Evolutionary conservation across 2,329 filamentous ascomycete genomes (phyloP).

Genomic region (Fusarium nygamai): DNA sequence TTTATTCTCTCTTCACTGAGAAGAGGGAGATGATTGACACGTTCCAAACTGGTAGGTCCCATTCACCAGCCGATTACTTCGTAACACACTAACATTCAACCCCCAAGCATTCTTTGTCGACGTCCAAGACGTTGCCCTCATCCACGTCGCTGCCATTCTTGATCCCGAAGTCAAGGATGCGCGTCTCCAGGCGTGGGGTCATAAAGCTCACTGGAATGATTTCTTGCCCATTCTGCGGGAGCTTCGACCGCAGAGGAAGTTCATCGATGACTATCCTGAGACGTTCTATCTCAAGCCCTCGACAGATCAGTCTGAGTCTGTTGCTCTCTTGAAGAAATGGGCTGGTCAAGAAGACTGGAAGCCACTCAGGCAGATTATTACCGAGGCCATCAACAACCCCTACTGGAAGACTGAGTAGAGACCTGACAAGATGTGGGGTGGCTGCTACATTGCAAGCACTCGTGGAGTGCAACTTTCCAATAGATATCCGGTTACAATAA

Average conservation of each 20-base stretch:
- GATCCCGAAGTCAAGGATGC: constrained; percentile 9
- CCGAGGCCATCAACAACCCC: neutral
- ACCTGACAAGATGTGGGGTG: accelerated
- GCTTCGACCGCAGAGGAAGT: neutral
- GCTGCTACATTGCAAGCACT: no score
- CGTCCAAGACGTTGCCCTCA: constrained; percentile 10
- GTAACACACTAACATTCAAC: accelerated
- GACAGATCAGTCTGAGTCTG: neutral
- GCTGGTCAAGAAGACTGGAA: neutral
- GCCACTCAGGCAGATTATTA: neutral
- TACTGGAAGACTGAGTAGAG: neutral
- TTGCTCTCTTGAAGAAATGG: constrained; percentile 1
- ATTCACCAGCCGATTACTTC: accelerated
- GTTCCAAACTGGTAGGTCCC: neutral
- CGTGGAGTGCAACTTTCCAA: accelerated
- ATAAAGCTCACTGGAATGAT: constrained; percentile 14
- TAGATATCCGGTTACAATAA: accelerated
- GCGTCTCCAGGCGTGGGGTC: constrained; percentile 13
- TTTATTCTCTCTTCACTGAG: neutral
- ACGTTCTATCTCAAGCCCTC: neutral
- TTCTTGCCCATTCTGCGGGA: constrained; percentile 4
- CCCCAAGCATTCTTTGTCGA: neutral
- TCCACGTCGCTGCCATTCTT: constrained; percentile 10
- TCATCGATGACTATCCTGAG: constrained; percentile 4
- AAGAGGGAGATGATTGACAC: neutral